phyloP scores from a whole-genome alignment of 2,329 filamentous ascomycete genomes.

The Cytospora chrysosperma region DNA sequence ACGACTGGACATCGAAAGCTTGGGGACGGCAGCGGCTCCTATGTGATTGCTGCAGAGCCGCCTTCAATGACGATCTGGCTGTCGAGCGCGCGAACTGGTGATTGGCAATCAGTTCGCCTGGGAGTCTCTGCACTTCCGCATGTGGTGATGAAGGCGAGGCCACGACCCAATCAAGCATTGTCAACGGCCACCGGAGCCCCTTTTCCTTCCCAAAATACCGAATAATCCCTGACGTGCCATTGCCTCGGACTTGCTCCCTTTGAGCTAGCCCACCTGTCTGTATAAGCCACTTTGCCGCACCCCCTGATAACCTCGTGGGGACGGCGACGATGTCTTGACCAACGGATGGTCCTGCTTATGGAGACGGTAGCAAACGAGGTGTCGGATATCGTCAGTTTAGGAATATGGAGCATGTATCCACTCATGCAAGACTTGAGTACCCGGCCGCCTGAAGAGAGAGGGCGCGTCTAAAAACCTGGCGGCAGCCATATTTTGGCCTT shows the following conservation, averaged over 20 bases:
- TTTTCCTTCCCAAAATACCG: neutral
- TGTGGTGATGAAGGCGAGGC: neutral
- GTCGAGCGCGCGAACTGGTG: neutral
- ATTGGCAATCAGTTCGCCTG: neutral
- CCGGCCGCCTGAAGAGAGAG: constrained; percentile 7
- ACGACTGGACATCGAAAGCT: neutral
- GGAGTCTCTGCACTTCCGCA: neutral
- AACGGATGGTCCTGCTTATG: constrained; percentile 1
- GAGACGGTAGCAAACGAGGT: neutral
- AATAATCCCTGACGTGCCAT: neutral
- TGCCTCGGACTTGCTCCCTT: neutral
- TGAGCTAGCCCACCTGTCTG: neutral
- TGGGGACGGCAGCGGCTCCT: neutral
- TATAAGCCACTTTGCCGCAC: constrained; percentile 1
- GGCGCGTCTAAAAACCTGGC: constrained; percentile 18
- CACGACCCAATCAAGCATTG: neutral
- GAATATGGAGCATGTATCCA: constrained; percentile 5
- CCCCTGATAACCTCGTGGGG: constrained; percentile 6
- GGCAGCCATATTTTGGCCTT: constrained; percentile 11
- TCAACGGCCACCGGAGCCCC: neutral
- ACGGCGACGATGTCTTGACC: neutral
- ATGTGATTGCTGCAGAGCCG: neutral
- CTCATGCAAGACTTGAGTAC: constrained; percentile 15
- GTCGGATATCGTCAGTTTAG: constrained; percentile 3
- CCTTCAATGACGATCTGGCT: neutral